Evolutionary conservation across 768 basidiomycete species (phyloP), one percentile per base, ranked within the genome.

Genomic region (Fibroporia radiculosa): DNA sequence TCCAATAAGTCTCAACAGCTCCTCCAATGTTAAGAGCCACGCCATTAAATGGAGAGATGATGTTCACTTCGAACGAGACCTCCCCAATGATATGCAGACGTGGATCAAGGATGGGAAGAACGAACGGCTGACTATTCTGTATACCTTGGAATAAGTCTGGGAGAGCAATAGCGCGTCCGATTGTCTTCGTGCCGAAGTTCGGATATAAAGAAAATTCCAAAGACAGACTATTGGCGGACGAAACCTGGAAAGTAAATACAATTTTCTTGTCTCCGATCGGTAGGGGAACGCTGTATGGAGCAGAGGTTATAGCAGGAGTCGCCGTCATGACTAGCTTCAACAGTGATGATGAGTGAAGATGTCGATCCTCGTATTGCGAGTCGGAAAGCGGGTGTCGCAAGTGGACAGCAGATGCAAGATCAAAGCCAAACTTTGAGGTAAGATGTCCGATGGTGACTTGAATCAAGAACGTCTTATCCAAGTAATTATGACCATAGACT

Each of bases 1-100:
- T 98, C 96, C 96, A 99, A 62, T 99, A 99, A 0, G 95, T 99
- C 67, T 98, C 93, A 23, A 98, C 77, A 41, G 88, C 82, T 20
- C 96, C 95, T 19, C 93, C 93, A 44, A 97, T 85, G 65, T 93
- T 90, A 11, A 98, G 73, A 46, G 91, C 91, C 39, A 92, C 90
- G 2, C 89, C 92, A 46, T 83, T 80, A 66, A 98, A 98, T 1
- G 92, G 86, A 7, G 81, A 84, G 49, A 95, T 80, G 46, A 93
- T 76, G 55, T 80, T 87, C 25, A 90, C 72, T 56, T 91, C 91
- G 62, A 97, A 93, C 40, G 83, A 78, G 19, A 97, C 84, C 75
- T 98, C 91, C 56, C 96, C 96, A 49, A 98, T 92, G 40, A 90
- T 77, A 63, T 93, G 90, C 39, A 99, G 69, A 44, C 93, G 84